A percentile compares a stretch with the other conserved stretches of the same genome.
These are phyloP conservation scores for Gaeumannomyces tritici DNA, from an alignment of 2,329 filamentous ascomycete species.

Conservation along the genomic window DNA sequence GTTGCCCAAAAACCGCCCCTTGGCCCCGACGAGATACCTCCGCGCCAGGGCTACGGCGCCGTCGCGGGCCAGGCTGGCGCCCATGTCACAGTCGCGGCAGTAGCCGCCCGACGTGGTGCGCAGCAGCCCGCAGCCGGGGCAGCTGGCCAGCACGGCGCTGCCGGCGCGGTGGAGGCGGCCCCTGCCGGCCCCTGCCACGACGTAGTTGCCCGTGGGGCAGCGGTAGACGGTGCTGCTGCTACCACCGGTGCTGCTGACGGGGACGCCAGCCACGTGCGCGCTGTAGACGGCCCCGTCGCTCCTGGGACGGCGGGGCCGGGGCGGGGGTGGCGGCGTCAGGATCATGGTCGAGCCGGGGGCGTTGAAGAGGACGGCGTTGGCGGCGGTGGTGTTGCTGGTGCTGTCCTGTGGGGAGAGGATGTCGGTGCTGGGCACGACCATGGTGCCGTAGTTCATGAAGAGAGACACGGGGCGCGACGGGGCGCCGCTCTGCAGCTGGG, in stretches of 20 bases:
- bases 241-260: not conserved
- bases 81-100: not conserved
- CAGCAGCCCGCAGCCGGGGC: too few species aligned
- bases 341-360: not conserved
- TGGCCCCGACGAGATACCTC: not conserved
- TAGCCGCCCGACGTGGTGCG: too few species aligned
- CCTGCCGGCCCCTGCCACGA: too few species aligned
- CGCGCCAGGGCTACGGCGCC: too few species aligned
- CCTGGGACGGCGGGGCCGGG: not conserved
- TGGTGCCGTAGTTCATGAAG: not conserved
- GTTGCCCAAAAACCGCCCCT: not conserved
- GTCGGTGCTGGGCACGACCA: not conserved
- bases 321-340: not conserved
- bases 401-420: not conserved
- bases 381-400: not conserved
- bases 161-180: too few species aligned
- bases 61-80: too few species aligned
- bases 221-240: not conserved
- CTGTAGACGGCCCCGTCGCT: not conserved
- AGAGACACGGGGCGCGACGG: not conserved
- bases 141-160: not conserved
- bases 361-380: not conserved
- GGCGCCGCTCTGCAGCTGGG: not conserved
- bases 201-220: too few species aligned
- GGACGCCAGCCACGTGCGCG: not conserved